Evolutionary conservation across 140 eudicot genomes (phyloP).

Genomic region (Oenanthe javanica): DNA sequence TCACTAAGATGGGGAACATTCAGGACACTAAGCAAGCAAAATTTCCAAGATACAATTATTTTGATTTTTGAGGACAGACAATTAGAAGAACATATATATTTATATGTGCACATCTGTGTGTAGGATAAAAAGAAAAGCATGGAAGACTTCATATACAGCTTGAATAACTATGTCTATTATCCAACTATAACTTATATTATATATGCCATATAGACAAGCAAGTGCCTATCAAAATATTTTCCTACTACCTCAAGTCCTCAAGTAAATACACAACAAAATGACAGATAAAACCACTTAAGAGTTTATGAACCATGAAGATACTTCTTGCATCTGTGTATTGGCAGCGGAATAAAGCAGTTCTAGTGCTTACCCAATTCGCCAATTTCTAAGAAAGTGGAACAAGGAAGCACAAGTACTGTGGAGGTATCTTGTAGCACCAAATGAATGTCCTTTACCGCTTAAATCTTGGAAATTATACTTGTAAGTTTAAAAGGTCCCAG

Average conservation of each 20-base stretch:
- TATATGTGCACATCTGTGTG: background rate
- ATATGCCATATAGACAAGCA: background rate
- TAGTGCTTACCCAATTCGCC: background rate
- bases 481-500: background rate
- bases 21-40: background rate
- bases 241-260: background rate
- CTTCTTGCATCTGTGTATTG: background rate
- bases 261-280: background rate
- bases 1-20: background rate
- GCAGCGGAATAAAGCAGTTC: background rate
- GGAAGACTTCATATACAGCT: background rate
- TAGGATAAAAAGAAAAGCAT: background rate
- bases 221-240: background rate
- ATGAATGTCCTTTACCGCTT: background rate
- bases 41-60: background rate
- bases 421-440: background rate
- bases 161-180: background rate
- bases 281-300: background rate
- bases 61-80: background rate
- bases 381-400: background rate
- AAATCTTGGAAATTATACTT: background rate
- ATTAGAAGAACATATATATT: background rate
- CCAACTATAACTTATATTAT: no score
- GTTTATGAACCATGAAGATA: background rate
- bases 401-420: background rate